A percentile compares a stretch with the other conserved stretches of the same genome.
Conservation (phyloP, 2,329 filamentous ascomycete species). For the Trichophyton schoenleinii region DNA sequence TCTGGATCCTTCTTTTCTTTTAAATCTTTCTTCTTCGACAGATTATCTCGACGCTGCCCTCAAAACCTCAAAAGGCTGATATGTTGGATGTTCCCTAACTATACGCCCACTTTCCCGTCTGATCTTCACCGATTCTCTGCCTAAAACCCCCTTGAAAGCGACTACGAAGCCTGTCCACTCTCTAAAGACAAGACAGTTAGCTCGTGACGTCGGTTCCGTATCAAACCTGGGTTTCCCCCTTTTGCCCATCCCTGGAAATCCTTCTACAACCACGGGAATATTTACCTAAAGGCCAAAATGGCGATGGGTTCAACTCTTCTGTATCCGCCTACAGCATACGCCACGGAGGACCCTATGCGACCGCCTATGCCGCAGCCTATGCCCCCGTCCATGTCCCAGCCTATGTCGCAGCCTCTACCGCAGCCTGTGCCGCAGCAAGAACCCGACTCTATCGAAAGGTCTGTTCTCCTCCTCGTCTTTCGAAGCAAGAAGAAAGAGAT, state of each 20-base stretch:
- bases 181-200: not conserved
- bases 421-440: slow-evolving; percentile 25
- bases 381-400: not conserved
- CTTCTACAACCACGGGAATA: not conserved
- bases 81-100: not conserved
- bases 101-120: too few relatives aligned
- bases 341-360: not conserved
- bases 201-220: not conserved
- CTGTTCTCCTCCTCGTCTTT: not conserved
- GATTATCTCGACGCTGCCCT: too few relatives aligned
- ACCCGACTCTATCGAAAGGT: slow-evolving; percentile 20
- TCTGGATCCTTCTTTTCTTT: too few relatives aligned
- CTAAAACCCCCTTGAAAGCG: not conserved
- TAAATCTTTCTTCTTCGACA: too few relatives aligned
- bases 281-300: not conserved
- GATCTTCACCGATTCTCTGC: too few relatives aligned
- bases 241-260: not conserved
- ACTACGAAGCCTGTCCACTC: not conserved
- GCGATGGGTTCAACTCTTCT: not conserved
- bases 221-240: not conserved
- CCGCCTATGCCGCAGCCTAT: not conserved
- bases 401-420: not conserved
- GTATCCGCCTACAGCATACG: not conserved
- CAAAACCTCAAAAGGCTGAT: not conserved
- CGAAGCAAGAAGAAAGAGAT: not conserved